Evolutionary conservation across 2,329 filamentous ascomycete genomes (phyloP).

Genomic region (Magnaporthiopsis rhizophila): DNA sequence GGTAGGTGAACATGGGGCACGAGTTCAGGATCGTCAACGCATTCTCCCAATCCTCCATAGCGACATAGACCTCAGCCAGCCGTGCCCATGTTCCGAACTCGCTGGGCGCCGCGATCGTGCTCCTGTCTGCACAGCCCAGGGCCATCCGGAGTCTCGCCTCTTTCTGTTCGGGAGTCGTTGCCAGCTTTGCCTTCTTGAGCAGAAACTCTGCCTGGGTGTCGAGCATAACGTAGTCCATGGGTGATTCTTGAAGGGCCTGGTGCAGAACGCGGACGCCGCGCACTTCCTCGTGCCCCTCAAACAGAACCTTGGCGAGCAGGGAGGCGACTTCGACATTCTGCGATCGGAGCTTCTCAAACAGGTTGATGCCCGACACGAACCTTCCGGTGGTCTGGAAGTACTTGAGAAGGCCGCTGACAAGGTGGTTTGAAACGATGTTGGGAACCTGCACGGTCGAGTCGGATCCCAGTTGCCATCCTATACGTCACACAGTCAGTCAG

Average conservation of each 20-base stretch:
- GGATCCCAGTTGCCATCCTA: conserved; percentile 90
- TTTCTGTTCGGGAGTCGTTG: conserved; percentile 44
- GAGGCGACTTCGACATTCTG: conserved; percentile 93
- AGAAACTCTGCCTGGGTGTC: conserved; percentile 92
- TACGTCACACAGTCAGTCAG: conserved; percentile 12
- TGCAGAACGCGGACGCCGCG: conserved; percentile 83
- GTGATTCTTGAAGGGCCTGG: conserved; percentile 79
- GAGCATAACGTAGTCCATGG: conserved; percentile 96
- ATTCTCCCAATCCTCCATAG: conserved; percentile 93
- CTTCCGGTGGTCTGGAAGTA: conserved; percentile 95
- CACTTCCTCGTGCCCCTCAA: conserved; percentile 97
- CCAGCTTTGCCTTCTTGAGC: conserved; percentile 65
- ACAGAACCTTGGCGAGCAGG: conserved; percentile 78
- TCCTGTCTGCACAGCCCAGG: conserved; percentile 85
- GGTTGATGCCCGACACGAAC: conserved; percentile 90
- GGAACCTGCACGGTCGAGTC: conserved; percentile 97
- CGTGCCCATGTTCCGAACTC: conserved; percentile 97
- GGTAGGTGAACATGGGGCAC: conserved; percentile 99
- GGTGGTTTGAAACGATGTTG: conserved; percentile 91
- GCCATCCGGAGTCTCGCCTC: conserved; percentile 73
- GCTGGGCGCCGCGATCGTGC: conserved; percentile 89
- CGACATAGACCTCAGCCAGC: conserved; percentile 86
- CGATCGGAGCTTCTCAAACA: conserved; percentile 90
- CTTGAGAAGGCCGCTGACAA: conserved; percentile 85
- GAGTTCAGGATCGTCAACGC: conserved; percentile 93